Evolutionary conservation across 2,329 filamentous ascomycete species (phyloP).

Genomic region (Xenoacremonium recifei): DNA sequence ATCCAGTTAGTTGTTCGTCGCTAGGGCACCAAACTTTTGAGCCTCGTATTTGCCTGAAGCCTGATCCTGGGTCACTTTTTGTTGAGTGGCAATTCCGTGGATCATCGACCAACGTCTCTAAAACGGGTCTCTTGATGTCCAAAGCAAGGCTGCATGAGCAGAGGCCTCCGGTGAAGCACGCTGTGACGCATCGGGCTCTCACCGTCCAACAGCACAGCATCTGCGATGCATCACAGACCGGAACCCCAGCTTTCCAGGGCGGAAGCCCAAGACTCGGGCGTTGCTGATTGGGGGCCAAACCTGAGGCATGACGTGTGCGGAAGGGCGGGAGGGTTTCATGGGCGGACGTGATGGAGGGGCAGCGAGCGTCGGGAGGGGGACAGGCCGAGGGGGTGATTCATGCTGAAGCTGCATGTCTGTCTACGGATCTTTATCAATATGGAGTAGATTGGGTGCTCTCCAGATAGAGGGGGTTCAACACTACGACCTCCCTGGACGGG

Average conservation of each 20-base stretch:
- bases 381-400: too few relatives aligned
- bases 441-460: neutral
- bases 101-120: neutral
- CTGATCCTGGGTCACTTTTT: neutral
- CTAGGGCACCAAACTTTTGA: too few relatives aligned
- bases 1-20: too few relatives aligned
- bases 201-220: neutral
- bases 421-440: neutral
- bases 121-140: neutral
- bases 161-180: neutral
- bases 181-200: neutral
- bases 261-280: neutral
- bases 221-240: neutral
- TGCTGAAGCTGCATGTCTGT: too few relatives aligned
- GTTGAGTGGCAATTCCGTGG: neutral
- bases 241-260: neutral
- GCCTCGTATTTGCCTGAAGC: too few relatives aligned
- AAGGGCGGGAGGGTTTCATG: neutral
- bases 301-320: neutral
- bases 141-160: neutral
- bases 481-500: neutral
- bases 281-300: neutral
- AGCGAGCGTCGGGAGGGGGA: neutral
- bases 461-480: neutral
- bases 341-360: neutral